A percentile compares a stretch with the other conserved stretches of the same genome.
Evolutionary conservation across 2,329 filamentous ascomycete species (phyloP).

Genomic region (Thelonectria olida): DNA sequence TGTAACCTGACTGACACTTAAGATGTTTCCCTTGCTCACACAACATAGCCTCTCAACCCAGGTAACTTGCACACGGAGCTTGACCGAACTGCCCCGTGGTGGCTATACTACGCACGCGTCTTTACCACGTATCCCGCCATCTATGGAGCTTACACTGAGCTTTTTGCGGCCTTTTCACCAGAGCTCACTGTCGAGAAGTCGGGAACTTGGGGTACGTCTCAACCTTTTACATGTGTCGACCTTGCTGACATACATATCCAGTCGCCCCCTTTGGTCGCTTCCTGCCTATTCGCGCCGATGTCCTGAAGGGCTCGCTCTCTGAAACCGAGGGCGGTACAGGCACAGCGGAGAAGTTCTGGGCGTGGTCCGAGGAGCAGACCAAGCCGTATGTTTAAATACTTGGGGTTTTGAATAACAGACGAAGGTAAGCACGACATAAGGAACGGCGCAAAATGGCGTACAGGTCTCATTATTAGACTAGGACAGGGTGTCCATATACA

Average conservation of each 20-base stretch:
- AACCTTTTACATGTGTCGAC: background rate
- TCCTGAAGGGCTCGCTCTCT: constrained; percentile 43
- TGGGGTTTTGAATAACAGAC: background rate
- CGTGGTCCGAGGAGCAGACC: constrained; percentile 53
- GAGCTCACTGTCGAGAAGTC: constrained; percentile 52
- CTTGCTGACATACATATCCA: constrained; percentile 20
- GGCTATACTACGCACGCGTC: constrained; percentile 29
- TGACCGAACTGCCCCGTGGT: constrained; percentile 36
- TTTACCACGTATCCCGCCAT: constrained; percentile 36
- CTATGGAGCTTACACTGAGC: constrained; percentile 58
- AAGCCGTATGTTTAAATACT: constrained; percentile 30
- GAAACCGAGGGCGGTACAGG: constrained; percentile 51
- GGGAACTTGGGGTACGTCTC: constrained; percentile 42
- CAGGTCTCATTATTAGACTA: background rate
- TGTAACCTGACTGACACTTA: background rate
- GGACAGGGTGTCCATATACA: background rate
- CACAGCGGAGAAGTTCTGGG: constrained; percentile 49
- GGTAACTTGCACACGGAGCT: constrained; percentile 37
- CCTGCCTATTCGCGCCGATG: constrained; percentile 43
- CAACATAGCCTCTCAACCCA: constrained; percentile 32
- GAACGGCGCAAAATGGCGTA: background rate
- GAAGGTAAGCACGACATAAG: background rate
- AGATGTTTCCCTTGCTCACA: constrained; percentile 1
- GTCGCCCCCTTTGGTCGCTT: constrained; percentile 49
- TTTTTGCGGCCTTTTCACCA: constrained; percentile 55